Base-by-base conservation (phyloP, 2,329 filamentous ascomycete species). In the Colletotrichum shisoi region DNA sequence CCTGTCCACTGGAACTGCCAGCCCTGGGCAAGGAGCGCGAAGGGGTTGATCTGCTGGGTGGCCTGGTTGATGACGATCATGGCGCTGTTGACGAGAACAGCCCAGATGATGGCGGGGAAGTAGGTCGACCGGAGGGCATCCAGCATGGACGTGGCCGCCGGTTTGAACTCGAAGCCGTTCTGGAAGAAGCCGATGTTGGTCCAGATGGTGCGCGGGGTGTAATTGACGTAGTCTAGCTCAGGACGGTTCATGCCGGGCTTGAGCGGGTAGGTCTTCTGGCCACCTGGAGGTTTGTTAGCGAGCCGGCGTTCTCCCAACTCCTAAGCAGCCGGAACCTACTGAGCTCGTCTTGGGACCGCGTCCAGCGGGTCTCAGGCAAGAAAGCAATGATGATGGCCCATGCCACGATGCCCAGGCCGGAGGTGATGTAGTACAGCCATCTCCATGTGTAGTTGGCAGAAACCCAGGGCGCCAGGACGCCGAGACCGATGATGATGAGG, bases 331-430 rank as follows among this genome's bases (percentile, higher is more conserved):
- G 3, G 12, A 0, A 27, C 65, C 4, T 63, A 71, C 76, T 73
- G 4, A 78, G 71, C 62, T 76, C 74, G 4, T 74, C 72, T 9
- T 66, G 68, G 1, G 75, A 74, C 13, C 77, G 71, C 0, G 67
- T 72, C 73, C 73, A 77, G 3, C 75, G 71, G 0, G 77, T 79
- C 70, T 79, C 78, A 1, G 78, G 77, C 2, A 79, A 66, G 21
- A 76, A 73, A 3, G 69, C 59, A 6, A 79, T 70, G 11, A 79
- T 62, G 19, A 72, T 48, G 3, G 77, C 57, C 77, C 77, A 79
- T 2, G 77, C 74, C 0, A 74, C 44, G 12, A 75, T 62, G 3
- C 74, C 75, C 9, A 73, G 49, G 8, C 70, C 72, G 1, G 75
- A 76, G 2, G 75, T 75, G 48, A 75, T 72, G 48, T 71, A 76